Evolutionary conservation across 2,329 filamentous ascomycete genomes (phyloP), one percentile per base, ranked within the genome.

Genomic region (Talaromyces atroroseus): DNA sequence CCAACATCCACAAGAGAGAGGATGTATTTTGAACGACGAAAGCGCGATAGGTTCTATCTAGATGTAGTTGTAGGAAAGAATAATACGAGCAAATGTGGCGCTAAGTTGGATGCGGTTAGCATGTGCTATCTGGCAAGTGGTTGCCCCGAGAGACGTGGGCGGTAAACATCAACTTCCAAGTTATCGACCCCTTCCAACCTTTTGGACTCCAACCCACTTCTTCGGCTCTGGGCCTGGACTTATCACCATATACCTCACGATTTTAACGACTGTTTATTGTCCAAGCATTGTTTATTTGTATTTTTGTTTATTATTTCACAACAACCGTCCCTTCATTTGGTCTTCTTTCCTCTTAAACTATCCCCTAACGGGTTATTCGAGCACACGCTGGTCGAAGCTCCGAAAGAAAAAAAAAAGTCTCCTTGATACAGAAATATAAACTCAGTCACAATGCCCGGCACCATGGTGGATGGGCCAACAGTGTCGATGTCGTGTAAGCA

Each of bases 401-500:
- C 26, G 8, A 29, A 29, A 29, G 11, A 2, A 29, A 29, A 29
- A 29, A 8, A 29, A 58, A 65, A 49, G 60, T 11, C 44, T 40
- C 57, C 42, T 52, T 40, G 44, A 52, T 57, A 64, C 59, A 56
- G 56, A 54, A 57, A n/a, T n/a, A n/a, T 57, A 58, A 72, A 62
- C 65, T 23, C 12, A 45, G 66, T 32, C 8, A 50, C 12, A 38
- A 87, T 87, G 84, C 82, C 82, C 72, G 81, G 80, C 63, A 79
- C 80, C 60, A 78, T 80, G 64, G 76, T 80, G 65, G 86, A 87
- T 63, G 76, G 77, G 64, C 86, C 86, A 64, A 80, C 82, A 52
- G 85, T 88, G 65, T 78, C 84, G 64, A 76, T 88, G 68, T 89
- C 86, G 48, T 89, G 85, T 88, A 77, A 67, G 79, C 55, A 21